Conservation (phyloP, 169 alveolate genomes). For the Eimeria zaria region DNA sequence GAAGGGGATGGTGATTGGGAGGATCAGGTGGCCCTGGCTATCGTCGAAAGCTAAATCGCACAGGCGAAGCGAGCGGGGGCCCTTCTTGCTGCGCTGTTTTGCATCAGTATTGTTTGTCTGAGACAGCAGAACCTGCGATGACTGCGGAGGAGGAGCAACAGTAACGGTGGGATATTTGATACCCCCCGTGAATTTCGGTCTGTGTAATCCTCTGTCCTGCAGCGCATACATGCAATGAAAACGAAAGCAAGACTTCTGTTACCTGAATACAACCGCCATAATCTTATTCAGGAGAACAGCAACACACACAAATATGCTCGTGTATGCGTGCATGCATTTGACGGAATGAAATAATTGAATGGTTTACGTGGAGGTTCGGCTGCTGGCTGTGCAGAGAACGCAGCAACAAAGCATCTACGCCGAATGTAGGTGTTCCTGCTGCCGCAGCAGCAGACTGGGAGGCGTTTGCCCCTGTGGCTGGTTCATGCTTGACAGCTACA, state of each 20-base stretch:
- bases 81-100: slow-evolving; percentile 3
- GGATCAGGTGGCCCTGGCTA: slow-evolving; percentile 15
- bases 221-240: not conserved
- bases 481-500: slow-evolving; percentile 30
- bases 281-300: not conserved
- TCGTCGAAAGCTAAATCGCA: slow-evolving; percentile 18
- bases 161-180: too few species aligned
- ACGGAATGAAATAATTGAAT: not conserved
- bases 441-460: not conserved
- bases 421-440: not conserved
- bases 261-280: not conserved
- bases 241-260: not conserved
- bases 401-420: slow-evolving; percentile 65
- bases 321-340: not conserved
- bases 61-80: slow-evolving; percentile 15
- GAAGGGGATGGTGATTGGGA: slow-evolving; percentile 48
- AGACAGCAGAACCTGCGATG: not conserved
- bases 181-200: not conserved
- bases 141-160: too few species aligned
- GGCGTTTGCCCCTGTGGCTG: slow-evolving; percentile 31
- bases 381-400: slow-evolving; percentile 63
- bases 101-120: not conserved
- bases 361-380: slow-evolving; percentile 5
- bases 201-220: not conserved
- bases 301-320: not conserved